Conservation (phyloP, 306 rosid species). For the Begonia masoniana region DNA sequence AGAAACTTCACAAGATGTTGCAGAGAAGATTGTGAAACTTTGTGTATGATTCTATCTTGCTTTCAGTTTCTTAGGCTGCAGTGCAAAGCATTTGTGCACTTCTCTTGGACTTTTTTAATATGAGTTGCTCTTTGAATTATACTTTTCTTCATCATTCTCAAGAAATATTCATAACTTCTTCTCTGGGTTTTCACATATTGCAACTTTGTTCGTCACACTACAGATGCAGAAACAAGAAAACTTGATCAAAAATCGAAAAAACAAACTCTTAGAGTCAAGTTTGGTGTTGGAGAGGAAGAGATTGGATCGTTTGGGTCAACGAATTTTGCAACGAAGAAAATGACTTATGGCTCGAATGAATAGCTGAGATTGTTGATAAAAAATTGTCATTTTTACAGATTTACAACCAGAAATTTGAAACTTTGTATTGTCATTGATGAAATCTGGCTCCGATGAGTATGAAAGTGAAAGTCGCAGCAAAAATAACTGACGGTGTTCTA, state of each 20-base stretch:
- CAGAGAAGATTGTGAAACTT: slow-evolving; percentile 58
- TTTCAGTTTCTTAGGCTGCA: slow-evolving; percentile 41
- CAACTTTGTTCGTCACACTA: too few relatives aligned
- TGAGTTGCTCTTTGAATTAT: neutral
- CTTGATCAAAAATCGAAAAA: neutral
- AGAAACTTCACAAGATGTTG: slow-evolving; percentile 38
- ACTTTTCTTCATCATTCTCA: slow-evolving; percentile 16
- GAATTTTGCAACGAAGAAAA: too few relatives aligned
- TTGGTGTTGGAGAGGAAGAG: too few relatives aligned
- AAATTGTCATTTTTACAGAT: too few relatives aligned
- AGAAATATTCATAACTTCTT: slow-evolving; percentile 73
- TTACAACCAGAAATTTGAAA: too few relatives aligned
- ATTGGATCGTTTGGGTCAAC: too few relatives aligned
- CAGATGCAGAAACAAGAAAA: neutral
- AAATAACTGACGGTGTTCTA: too few relatives aligned
- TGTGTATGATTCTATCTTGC: slow-evolving; percentile 20
- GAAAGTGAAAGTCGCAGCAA: too few relatives aligned
- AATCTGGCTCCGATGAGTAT: too few relatives aligned
- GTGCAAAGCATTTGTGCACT: slow-evolving; percentile 60
- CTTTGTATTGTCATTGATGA: too few relatives aligned
- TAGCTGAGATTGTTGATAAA: too few relatives aligned
- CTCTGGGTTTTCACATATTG: slow-evolving; percentile 14
- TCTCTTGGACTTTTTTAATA: neutral
- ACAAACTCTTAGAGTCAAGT: neutral
- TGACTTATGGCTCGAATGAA: too few relatives aligned